A percentile compares a stretch with the other conserved stretches of the same genome.
These are phyloP conservation scores for Balansia obtecta DNA, from an alignment of 2,329 filamentous ascomycete genomes.

Conservation along the genomic window DNA sequence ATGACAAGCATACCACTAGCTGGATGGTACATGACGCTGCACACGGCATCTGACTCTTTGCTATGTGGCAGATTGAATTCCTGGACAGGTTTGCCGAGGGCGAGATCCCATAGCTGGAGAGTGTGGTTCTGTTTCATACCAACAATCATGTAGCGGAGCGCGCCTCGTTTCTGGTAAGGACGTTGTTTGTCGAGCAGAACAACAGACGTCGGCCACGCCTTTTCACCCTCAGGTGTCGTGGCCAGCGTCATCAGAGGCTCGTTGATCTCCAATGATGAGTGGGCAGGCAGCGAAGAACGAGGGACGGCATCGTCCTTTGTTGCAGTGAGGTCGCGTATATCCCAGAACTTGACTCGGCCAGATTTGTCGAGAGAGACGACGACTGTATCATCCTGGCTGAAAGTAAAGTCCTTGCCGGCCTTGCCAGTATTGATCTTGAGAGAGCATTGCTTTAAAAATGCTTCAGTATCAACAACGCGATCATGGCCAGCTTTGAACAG, in stretches of 20 bases:
- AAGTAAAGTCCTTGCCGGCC: conserved; percentile 94
- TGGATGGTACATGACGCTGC: conserved; percentile 90
- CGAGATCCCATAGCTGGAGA: conserved; percentile 95
- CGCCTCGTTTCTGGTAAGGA: conserved; percentile 79
- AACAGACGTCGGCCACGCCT: conserved; percentile 94
- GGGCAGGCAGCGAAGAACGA: conserved; percentile 38
- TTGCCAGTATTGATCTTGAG: conserved; percentile 95
- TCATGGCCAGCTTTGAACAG: conserved; percentile 52
- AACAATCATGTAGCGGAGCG: conserved; percentile 88
- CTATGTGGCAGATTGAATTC: conserved; percentile 93
- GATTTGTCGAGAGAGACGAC: conserved; percentile 96
- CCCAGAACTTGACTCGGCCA: conserved; percentile 95
- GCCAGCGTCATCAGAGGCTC: conserved; percentile 77
- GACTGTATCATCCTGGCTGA: conserved; percentile 90
- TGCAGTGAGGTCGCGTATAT: conserved; percentile 66
- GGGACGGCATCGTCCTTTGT: conserved; percentile 38
- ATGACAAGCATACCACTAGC: conserved; percentile 87
- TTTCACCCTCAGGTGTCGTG: conserved; percentile 77
- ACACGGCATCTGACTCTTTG: conserved; percentile 95
- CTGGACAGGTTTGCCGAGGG: conserved; percentile 87
- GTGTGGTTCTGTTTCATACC: conserved; percentile 99
- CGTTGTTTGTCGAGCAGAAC: conserved; percentile 93
- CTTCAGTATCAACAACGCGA: conserved; percentile 72
- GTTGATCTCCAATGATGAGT: conserved; percentile 61
- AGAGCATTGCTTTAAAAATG: conserved; percentile 73